Base-by-base conservation (phyloP, 1,139 yeast species). In the Kurtzmaniella quercitrusa region DNA sequence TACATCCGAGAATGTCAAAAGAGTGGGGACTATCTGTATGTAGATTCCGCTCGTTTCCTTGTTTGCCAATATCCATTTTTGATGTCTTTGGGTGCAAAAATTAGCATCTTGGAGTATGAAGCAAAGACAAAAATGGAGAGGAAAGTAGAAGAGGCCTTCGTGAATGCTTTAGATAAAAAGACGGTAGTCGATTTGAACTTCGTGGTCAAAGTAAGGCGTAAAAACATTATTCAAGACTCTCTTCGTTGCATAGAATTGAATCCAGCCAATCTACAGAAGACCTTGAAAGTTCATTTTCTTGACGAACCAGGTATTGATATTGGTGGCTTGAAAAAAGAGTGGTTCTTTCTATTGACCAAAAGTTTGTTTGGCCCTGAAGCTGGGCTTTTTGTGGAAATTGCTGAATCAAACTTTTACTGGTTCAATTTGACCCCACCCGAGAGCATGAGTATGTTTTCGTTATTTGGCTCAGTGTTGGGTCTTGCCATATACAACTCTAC, bases 231-330 rank as follows among this genome's bases (percentile, higher is more conserved):
- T 0, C 78, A 75, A 41, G 98, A 93, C 60, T 88, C 97, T 1
- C 64, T 93, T 31, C 66, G 73, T n/a, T 73, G 80, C 45, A 81
- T 91, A 34, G 77, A 79, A 44, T 57, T 63, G 10, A 79, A 82
- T 53, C 79, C 76, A 39, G 62, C 64, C 11, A 89, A 87, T 53
- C 68, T 91, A 48, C 82, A 85, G 56, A 91, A 90, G 58, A 77
- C 89, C 2, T 63, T 91, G 24, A 73, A 81, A 50, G 85, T 93
- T 11, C 91, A 86, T 54, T 93, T 93, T 60, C 62, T 84, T 3
- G 82, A 82, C 44, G 98, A 93, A 56, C 94, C 93, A 0, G 98
- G 98, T 0, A 75, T 91, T 18, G 98, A 93, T 66, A 97, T 90
- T 0, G 98, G 98, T 1, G 98, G 98, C 0, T 70, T 91, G 48